Base-by-base conservation (phyloP, 179 eudicot species). In the Beta corolliflora region DNA sequence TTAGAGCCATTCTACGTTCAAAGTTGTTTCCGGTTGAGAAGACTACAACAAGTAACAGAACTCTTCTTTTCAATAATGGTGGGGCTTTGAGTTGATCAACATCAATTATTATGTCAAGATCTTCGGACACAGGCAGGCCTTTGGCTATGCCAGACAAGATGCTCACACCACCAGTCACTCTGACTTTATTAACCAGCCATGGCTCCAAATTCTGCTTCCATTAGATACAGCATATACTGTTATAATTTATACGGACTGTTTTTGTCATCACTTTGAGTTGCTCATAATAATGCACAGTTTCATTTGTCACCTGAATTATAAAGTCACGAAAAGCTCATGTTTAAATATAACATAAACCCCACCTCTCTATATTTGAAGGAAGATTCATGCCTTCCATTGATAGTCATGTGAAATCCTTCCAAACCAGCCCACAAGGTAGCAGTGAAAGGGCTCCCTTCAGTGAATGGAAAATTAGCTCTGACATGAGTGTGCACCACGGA, bases 331-430 rank as follows among this genome's bases (percentile, higher is more conserved):
- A 36, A 76, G 54, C 23, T 23, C 15, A 66, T 16, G 8, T 16
- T 54, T 10, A 56, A 11, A 29, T 36, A 66, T 29, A 81, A 23
- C 41, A 63, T 52, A 18, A 73, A 79, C 10, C 83, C 79, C 73
- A 92, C 99, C 95, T 95, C 91, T 88, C 88, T 86, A 82, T 94
- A 94, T 73, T 88, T 89, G 81, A 94, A 95, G 82, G 98, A 92
- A 61, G 99, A 92, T 80, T 92, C 95, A 79, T 94, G 99, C 87
- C 97, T 94, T 87, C 99, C 99, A 85, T 94, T 94, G 73, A 95
- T 93, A 79, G 97, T 90, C 94, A 92, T 90, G 87, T 95, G 98
- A 81, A 94, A 94, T 80, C 98, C 99, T 89, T 92, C 95, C 71
- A 72, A 82, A 65, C 99, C 98, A 83, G 83, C 92, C 97, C 99